Conservation (phyloP, 768 basidiomycete genomes). For the Chiua virens region DNA sequence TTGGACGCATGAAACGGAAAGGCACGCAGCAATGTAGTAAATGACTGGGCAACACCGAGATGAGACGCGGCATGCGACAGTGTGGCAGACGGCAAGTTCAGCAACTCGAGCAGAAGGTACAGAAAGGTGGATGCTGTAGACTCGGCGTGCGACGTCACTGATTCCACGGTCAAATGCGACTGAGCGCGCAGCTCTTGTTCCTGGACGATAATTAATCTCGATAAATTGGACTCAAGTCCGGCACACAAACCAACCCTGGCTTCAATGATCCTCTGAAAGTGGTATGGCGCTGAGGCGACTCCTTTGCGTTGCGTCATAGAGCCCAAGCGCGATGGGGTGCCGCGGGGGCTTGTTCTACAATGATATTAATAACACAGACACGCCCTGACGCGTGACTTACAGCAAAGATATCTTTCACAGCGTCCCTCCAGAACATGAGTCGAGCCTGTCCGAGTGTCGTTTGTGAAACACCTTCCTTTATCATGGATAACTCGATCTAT, state of each 20-base stretch:
- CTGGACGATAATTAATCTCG: slow-evolving; percentile 37
- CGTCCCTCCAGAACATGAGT: slow-evolving; percentile 87
- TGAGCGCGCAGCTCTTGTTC: slow-evolving; percentile 65
- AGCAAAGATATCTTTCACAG: slow-evolving; percentile 63
- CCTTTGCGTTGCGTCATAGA: slow-evolving; percentile 53
- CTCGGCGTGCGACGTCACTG: slow-evolving; percentile 72
- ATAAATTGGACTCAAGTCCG: slow-evolving; percentile 4
- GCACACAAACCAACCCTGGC: slow-evolving; percentile 59
- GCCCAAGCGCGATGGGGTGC: slow-evolving; percentile 78
- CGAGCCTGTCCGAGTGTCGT: slow-evolving; percentile 77
- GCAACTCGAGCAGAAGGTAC: slow-evolving; percentile 72
- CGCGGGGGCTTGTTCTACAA: slow-evolving; percentile 70
- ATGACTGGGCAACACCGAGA: slow-evolving; percentile 71
- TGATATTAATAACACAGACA: slow-evolving; percentile 11
- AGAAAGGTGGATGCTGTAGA: slow-evolving; percentile 77
- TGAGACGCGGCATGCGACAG: slow-evolving; percentile 81
- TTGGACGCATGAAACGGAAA: slow-evolving; percentile 75
- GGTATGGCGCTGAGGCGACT: slow-evolving; percentile 64
- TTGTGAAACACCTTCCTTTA: slow-evolving; percentile 77
- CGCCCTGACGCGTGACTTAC: slow-evolving; percentile 39
- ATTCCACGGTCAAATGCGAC: slow-evolving; percentile 65
- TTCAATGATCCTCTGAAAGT: slow-evolving; percentile 81
- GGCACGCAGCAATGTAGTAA: slow-evolving; percentile 70
- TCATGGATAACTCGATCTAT: slow-evolving; percentile 73
- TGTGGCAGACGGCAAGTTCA: slow-evolving; percentile 53